Base-by-base conservation (phyloP, 768 basidiomycete genomes). In the Suillus spraguei region DNA sequence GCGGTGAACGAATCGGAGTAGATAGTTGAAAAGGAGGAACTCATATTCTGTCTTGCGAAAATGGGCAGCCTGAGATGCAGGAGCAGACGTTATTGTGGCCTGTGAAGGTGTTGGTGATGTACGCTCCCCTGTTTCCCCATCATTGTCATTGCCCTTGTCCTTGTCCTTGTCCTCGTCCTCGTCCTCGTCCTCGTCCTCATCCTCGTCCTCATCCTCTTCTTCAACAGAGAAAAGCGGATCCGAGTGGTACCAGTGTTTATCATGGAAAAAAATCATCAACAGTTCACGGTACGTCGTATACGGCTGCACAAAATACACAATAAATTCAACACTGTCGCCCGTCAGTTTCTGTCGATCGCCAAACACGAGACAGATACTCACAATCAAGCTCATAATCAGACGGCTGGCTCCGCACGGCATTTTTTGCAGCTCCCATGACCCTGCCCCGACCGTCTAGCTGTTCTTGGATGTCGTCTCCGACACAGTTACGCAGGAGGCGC, bases 211-310 rank as follows among this genome's bases (percentile, higher is more conserved):
- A 0, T 89, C 88, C 44, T 88, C 87, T 71, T 94, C 92, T 65
- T 91, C 89, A 2, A 90, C 86, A 46, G 88, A 78, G 65, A 90
- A 91, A 49, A 92, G 71, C 11, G 90, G 88, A 65, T 92, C 89
- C 7, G 89, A 88, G 11, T 82, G 87, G 71, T 88, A 90, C 88
- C 92, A 93, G 68, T 92, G 88, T 70, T 92, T 95, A 73, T 97
- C 95, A 70, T 96, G 94, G 74, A 99, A 97, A 80, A 98, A 98
- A 66, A 99, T 97, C 85, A 97, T 92, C 44, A 99, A 86, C 2
- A 99, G 81, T 69, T 95, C 93, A 44, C 93, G 87, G 71, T 90
- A 88, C 36, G 92, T 91, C 93, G 85, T 72, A 99, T 97, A 52
- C 95, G 86, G 70, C 92, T 95, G 82, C 95, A 97, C 39, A 98